phyloP scores from a whole-genome alignment of 1,139 yeast species.

The Kazachstania sp. region DNA sequence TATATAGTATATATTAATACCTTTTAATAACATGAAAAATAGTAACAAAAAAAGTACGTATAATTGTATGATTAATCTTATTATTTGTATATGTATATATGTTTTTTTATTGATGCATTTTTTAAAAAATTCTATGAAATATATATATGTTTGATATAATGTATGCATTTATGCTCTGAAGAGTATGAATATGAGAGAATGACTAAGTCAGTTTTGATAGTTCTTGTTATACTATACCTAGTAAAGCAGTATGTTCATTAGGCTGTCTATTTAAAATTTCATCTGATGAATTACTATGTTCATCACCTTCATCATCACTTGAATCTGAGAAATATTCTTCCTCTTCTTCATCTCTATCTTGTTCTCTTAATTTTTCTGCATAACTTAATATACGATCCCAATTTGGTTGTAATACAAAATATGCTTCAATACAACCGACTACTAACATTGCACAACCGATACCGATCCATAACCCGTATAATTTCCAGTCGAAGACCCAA shows the following conservation, averaged over 20 bases:
- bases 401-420: constrained; percentile 41
- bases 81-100: not conserved
- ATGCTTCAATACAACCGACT: constrained; percentile 57
- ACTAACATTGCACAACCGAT: constrained; percentile 65
- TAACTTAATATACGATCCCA: constrained; percentile 44
- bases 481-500: constrained; percentile 42
- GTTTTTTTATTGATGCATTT: not conserved
- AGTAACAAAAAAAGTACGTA: too few species aligned
- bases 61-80: too few species aligned
- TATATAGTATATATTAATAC: too few species aligned
- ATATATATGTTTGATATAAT: not conserved
- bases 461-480: constrained; percentile 84
- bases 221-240: not conserved
- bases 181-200: not conserved
- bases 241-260: constrained; percentile 2
- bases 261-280: not conserved
- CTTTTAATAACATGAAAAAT: too few species aligned
- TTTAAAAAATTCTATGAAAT: not conserved
- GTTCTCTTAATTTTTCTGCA: constrained; percentile 37
- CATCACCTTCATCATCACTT: constrained; percentile 14
- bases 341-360: constrained; percentile 30
- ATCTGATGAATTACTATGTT: constrained; percentile 5
- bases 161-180: not conserved
- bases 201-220: too few species aligned
- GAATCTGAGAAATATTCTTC: constrained; percentile 21